Conservation (phyloP, 495 filamentous ascomycete genomes). For the Usnea hakonensis region DNA sequence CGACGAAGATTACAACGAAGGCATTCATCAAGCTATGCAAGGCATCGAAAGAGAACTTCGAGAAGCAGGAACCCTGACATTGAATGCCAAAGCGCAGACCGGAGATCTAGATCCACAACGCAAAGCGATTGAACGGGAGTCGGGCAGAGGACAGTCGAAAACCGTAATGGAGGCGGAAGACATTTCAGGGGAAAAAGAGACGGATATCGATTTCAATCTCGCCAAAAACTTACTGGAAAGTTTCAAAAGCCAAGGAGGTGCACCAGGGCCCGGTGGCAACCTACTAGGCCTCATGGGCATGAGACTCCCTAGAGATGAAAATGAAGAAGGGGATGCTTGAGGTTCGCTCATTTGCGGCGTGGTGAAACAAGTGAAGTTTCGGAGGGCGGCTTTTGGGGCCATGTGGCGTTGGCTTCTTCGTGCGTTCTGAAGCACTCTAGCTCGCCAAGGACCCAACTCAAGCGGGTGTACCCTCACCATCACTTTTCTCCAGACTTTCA, state of each 20-base stretch:
- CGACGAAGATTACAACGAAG: conserved; percentile 55
- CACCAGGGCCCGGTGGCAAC: conserved; percentile 78
- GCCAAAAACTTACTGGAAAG: conserved; percentile 88
- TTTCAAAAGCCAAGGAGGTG: conserved; percentile 79
- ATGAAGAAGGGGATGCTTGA: background rate
- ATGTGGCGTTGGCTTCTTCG: background rate
- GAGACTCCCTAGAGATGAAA: conserved; percentile 20
- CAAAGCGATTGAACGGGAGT: conserved; percentile 25
- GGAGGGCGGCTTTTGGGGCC: conserved; percentile 2
- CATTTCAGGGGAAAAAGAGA: conserved; percentile 35
- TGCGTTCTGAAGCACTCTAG: background rate
- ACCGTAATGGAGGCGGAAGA: conserved; percentile 22
- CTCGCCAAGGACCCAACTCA: background rate
- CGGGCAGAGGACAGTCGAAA: conserved; percentile 9
- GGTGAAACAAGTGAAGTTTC: background rate
- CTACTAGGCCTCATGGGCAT: conserved; percentile 79
- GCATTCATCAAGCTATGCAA: conserved; percentile 63
- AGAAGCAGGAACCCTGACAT: conserved; percentile 62
- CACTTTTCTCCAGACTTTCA: background rate
- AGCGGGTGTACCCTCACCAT: background rate
- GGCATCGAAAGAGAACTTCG: conserved; percentile 78
- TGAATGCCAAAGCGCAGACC: conserved; percentile 25
- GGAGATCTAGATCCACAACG: conserved; percentile 4
- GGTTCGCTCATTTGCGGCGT: background rate
- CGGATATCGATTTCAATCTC: conserved; percentile 77